Conservation (phyloP, 2,329 filamentous ascomycete genomes). For the Nothopassalora personata region DNA sequence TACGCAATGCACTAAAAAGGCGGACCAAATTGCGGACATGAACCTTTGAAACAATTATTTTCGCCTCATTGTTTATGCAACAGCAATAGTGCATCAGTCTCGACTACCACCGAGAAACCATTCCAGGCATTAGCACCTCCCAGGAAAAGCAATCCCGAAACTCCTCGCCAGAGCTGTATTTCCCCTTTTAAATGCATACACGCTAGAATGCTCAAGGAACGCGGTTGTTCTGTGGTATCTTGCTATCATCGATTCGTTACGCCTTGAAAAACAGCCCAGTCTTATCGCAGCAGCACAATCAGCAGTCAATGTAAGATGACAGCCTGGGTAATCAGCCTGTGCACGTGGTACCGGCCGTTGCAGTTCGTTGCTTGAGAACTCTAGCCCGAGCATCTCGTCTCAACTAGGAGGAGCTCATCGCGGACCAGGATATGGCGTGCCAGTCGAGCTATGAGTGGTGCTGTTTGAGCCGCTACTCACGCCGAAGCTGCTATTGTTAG, state of each 20-base stretch:
- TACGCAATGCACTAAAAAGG: no score
- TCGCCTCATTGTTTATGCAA: not conserved
- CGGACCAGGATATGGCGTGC: constrained; percentile 9
- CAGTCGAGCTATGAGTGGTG: constrained; percentile 7
- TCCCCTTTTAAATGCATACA: not conserved
- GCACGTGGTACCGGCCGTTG: not conserved
- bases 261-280: not conserved
- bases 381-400: not conserved
- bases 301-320: not conserved
- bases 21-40: not conserved
- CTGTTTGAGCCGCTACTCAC: constrained; percentile 8
- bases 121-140: not conserved
- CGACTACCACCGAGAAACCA: not conserved
- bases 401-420: not conserved
- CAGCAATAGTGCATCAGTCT: not conserved
- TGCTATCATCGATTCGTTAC: not conserved
- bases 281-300: not conserved
- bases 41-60: not conserved
- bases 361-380: not conserved
- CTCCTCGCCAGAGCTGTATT: not conserved
- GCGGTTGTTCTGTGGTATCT: not conserved
- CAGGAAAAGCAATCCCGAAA: not conserved
- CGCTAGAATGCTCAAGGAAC: not conserved
- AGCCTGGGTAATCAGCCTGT: not conserved
- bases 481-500: constrained; percentile 12